A percentile compares a stretch with the other conserved stretches of the same genome.
Conservation (phyloP, 2,329 filamentous ascomycete genomes). For the Cercospora sp. region DNA sequence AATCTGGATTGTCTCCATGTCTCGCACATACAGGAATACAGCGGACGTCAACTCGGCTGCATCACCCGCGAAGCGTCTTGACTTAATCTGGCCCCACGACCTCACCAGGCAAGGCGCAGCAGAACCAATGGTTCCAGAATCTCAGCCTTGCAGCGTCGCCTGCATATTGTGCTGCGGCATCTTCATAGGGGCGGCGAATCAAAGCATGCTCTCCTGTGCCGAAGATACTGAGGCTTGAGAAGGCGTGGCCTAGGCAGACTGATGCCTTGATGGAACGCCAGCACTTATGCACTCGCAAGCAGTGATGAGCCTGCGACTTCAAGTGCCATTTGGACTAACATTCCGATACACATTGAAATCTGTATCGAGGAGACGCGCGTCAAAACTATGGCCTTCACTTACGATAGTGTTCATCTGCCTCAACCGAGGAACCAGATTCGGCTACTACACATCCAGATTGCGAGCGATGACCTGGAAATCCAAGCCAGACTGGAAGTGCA, state of each 20-base stretch:
- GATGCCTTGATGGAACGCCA: not conserved
- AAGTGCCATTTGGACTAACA: not conserved
- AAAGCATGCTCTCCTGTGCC: not conserved
- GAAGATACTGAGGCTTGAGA: not conserved
- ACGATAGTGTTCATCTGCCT: not conserved
- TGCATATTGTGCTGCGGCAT: not conserved
- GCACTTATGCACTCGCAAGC: not conserved
- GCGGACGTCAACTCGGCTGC: not conserved
- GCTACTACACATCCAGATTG: not conserved
- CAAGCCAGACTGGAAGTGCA: not conserved
- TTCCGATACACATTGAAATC: not conserved
- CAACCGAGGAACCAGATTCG: not conserved
- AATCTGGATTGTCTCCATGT: not conserved
- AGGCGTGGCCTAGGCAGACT: not conserved
- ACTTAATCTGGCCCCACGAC: not conserved
- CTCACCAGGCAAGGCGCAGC: not conserved
- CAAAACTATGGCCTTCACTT: not conserved
- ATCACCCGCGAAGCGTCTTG: not conserved
- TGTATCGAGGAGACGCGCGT: not conserved
- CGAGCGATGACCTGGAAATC: not conserved
- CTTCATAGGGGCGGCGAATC: not conserved
- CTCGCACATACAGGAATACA: not conserved
- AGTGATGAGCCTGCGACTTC: not conserved
- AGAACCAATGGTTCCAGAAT: not conserved
- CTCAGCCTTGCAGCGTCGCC: not conserved